phyloP scores from a whole-genome alignment of 352 stramenopile genomes.

The Phytophthora kernoviae region DNA sequence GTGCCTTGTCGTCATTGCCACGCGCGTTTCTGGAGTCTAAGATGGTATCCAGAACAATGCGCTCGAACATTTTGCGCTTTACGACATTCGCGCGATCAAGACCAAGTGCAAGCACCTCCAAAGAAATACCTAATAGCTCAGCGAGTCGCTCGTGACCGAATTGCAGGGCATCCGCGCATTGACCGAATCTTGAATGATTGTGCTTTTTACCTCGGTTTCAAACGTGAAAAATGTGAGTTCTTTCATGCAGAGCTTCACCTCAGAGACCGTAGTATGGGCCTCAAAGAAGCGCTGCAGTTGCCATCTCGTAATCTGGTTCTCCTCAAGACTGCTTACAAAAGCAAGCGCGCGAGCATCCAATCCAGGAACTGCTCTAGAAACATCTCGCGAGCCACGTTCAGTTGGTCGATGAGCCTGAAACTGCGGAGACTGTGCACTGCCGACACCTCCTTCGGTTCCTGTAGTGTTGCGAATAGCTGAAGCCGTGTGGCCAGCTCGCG shows the following conservation, averaged over 20 bases:
- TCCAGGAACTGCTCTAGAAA: constrained; percentile 67
- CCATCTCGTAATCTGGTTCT: constrained; percentile 54
- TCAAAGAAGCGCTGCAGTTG: constrained; percentile 76
- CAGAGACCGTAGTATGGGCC: constrained; percentile 48
- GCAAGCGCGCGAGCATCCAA: constrained; percentile 61
- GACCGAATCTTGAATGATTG: constrained; percentile 46
- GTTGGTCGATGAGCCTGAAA: constrained; percentile 41
- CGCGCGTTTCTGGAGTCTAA: constrained; percentile 15
- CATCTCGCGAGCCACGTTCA: constrained; percentile 53
- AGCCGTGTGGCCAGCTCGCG: constrained; percentile 26
- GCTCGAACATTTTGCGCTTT: constrained; percentile 11
- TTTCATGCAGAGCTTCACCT: constrained; percentile 64
- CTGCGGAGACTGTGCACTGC: constrained; percentile 53
- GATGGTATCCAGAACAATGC: constrained; percentile 23
- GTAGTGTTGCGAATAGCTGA: constrained; percentile 20
- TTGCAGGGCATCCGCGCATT: constrained; percentile 61
- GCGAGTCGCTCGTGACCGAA: constrained; percentile 63
- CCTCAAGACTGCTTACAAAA: constrained; percentile 56
- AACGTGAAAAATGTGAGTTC: constrained; percentile 56
- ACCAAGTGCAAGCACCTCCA: constrained; percentile 44
- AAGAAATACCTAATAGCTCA: constrained; percentile 54
- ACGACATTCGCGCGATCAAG: constrained; percentile 3
- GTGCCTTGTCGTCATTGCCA: constrained; percentile 32
- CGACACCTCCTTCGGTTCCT: constrained; percentile 59
- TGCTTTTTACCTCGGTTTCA: constrained; percentile 58